These are phyloP conservation scores for Yamadazyma trypodendri DNA, from an alignment of 1,139 yeast genomes.

Conservation along the genomic window DNA sequence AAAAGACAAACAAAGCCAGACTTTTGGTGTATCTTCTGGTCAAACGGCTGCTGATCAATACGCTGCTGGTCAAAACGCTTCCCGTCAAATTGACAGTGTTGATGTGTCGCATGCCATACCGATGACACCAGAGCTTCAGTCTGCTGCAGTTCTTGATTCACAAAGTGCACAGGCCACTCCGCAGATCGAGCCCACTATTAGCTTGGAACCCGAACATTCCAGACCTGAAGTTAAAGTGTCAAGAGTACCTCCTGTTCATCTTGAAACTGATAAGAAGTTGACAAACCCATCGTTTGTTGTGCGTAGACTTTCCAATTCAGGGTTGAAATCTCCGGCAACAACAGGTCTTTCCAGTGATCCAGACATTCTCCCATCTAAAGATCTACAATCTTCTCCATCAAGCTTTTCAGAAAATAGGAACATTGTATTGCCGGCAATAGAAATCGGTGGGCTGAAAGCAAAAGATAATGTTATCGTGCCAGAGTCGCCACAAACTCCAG, in stretches of 20 bases:
- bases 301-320: not conserved
- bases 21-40: too few relatives aligned
- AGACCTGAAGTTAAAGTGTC: constrained; percentile 1
- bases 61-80: too few relatives aligned
- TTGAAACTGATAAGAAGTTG: not conserved
- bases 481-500: constrained; percentile 1
- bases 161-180: constrained; percentile 7
- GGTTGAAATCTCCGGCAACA: not conserved
- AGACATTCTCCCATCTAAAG: not conserved
- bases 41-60: too few relatives aligned
- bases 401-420: constrained; percentile 1
- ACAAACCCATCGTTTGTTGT: not conserved
- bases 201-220: constrained; percentile 3
- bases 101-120: constrained; percentile 1
- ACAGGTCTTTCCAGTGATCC: not conserved
- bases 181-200: constrained; percentile 11
- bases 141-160: not conserved
- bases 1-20: not conserved
- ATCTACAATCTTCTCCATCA: not conserved
- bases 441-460: not conserved
- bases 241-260: not conserved
- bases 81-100: not conserved
- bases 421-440: not conserved
- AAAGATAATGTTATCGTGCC: not conserved
- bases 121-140: constrained; percentile 3